Percentiles rank a stretch among this genome's conserved stretches.
Evolutionary conservation across 768 basidiomycete species (phyloP).

Genomic region (Hygrophoropsis aurantiaca): DNA sequence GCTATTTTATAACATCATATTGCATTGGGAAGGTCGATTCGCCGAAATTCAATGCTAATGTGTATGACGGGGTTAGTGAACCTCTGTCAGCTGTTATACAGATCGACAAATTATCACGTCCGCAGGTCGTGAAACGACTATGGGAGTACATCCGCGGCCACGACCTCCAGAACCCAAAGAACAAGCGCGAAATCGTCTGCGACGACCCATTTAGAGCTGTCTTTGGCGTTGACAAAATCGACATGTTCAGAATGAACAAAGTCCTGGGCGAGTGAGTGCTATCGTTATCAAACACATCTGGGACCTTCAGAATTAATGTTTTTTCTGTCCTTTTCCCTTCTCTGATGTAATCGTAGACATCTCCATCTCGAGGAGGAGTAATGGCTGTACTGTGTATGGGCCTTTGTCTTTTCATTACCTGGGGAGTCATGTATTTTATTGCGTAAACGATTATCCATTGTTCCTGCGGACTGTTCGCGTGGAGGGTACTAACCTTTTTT

Average conservation of each 20-base stretch:
- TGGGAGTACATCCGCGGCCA: conserved; percentile 88
- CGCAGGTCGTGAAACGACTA: conserved; percentile 86
- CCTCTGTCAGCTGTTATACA: conserved; percentile 72
- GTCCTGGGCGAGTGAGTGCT: conserved; percentile 67
- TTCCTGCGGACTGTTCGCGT: too few relatives aligned
- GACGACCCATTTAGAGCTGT: conserved; percentile 71
- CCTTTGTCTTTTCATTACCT: too few relatives aligned
- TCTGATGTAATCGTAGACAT: conserved; percentile 22
- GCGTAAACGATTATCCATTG: too few relatives aligned
- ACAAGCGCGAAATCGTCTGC: conserved; percentile 84
- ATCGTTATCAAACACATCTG: too few relatives aligned
- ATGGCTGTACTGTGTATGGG: too few relatives aligned
- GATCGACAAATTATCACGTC: conserved; percentile 71
- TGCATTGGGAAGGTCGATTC: too few relatives aligned
- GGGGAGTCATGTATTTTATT: too few relatives aligned
- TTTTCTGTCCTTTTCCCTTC: too few relatives aligned
- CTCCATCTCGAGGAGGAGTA: conserved; percentile 26
- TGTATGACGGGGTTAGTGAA: conserved; percentile 51
- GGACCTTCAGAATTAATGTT: too few relatives aligned
- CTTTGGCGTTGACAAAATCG: conserved; percentile 78
- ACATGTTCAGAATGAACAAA: conserved; percentile 97
- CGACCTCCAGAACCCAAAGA: conserved; percentile 79
- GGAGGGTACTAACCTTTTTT: too few relatives aligned
- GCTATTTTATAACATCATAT: neutral
- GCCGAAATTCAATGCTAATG: too few relatives aligned